These are phyloP conservation scores for Musa itinerans DNA, from an alignment of 176 grass and related monocot species.

Conservation along the genomic window DNA sequence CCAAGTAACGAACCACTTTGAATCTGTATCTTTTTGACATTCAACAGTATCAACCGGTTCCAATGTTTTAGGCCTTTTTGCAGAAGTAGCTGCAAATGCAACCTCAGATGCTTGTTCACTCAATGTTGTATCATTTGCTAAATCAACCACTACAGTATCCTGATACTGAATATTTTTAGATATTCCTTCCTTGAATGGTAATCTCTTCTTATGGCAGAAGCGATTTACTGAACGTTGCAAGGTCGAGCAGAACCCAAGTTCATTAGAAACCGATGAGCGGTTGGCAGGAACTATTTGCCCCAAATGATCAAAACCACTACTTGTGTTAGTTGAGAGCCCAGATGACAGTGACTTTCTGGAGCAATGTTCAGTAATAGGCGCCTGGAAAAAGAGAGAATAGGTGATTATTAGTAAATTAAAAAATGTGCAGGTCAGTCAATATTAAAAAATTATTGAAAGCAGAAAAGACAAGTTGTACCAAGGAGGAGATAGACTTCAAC, in stretches of 20 bases:
- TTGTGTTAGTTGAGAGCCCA: constrained; percentile 31
- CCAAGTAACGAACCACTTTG: constrained; percentile 29
- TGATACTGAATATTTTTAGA: constrained; percentile 8
- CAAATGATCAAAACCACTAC: constrained; percentile 41
- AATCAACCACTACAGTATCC: constrained; percentile 39
- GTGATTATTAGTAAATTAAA: constrained; percentile 18
- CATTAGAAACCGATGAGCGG: constrained; percentile 49
- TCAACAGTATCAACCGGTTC: constrained; percentile 25
- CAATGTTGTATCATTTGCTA: constrained; percentile 25
- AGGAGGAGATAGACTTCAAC: constrained; percentile 29
- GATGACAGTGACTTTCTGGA: constrained; percentile 24
- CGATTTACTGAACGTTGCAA: constrained; percentile 33
- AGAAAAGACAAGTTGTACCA: constrained; percentile 31
- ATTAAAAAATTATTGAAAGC: background rate
- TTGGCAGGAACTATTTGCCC: constrained; percentile 70
- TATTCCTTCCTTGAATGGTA: background rate
- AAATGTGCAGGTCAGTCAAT: background rate
- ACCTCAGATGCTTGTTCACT: constrained; percentile 16
- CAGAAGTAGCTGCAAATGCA: constrained; percentile 24
- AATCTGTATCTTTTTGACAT: constrained; percentile 15
- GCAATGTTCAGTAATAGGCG: constrained; percentile 29
- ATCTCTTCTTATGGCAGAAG: constrained; percentile 6
- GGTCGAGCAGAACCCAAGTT: constrained; percentile 22
- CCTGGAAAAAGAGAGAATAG: constrained; percentile 40
- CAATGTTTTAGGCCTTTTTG: constrained; percentile 56